These are phyloP conservation scores for Keithomyces neogunnii DNA, from an alignment of 2,329 filamentous ascomycete genomes.

Conservation along the genomic window DNA sequence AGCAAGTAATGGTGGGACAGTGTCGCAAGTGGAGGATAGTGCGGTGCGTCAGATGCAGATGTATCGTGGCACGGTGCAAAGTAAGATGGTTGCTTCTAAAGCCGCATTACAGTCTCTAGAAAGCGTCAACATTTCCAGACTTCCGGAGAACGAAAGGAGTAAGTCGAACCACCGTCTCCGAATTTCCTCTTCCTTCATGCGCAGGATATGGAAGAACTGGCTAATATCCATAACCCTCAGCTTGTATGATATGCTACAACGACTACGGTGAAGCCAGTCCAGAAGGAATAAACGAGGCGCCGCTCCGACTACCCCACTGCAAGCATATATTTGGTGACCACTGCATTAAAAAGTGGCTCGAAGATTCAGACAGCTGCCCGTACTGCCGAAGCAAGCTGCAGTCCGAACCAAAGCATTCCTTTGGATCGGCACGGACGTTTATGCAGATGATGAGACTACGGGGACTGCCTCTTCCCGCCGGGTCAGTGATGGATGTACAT, in stretches of 20 bases:
- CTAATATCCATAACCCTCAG: conserved; percentile 23
- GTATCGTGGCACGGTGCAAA: conserved; percentile 33
- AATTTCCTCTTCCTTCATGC: no score
- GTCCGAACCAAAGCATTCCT: conserved; percentile 30
- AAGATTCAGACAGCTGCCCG: conserved; percentile 53
- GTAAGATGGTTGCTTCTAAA: conserved; percentile 39
- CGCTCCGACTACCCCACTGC: conserved; percentile 51
- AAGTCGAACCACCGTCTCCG: conserved; percentile 15
- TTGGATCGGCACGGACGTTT: conserved; percentile 17
- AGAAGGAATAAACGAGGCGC: conserved; percentile 48
- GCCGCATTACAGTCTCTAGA: conserved; percentile 37
- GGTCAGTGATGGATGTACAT: conserved; percentile 10
- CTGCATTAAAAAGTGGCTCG: conserved; percentile 59
- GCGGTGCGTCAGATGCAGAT: conserved; percentile 34
- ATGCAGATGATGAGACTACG: conserved; percentile 22
- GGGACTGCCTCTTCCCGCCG: conserved; percentile 12
- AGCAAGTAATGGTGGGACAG: background rate
- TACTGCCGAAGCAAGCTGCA: conserved; percentile 56
- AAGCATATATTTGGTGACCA: conserved; percentile 56
- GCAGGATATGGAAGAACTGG: background rate
- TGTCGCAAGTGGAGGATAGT: conserved; percentile 19
- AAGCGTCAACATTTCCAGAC: conserved; percentile 33
- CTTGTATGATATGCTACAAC: conserved; percentile 57
- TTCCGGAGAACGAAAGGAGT: conserved; percentile 41
- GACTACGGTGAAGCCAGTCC: conserved; percentile 49